Percentiles rank a stretch among this genome's conserved stretches.
Conservation (phyloP, 495 filamentous ascomycete species). For the Aspergillus campestris region DNA sequence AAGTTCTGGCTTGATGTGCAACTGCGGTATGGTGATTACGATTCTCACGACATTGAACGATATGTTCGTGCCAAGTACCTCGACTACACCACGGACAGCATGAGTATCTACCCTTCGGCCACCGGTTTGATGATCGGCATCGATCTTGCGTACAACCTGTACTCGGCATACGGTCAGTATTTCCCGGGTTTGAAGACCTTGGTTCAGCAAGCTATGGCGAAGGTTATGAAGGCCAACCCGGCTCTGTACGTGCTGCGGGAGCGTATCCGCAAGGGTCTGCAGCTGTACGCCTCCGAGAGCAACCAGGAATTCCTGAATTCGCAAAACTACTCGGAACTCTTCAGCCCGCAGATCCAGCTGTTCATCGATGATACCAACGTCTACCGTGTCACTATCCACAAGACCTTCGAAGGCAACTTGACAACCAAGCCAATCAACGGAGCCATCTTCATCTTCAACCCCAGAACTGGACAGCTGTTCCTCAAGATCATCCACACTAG, state of each 20-base stretch:
- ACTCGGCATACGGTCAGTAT: conserved; percentile 96
- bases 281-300: conserved; percentile 96
- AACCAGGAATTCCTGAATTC: conserved; percentile 99
- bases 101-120: conserved; percentile 97
- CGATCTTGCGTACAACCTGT: conserved; percentile 96
- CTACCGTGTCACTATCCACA: conserved; percentile 99
- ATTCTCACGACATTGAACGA: conserved; percentile 97
- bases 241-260: conserved; percentile 94
- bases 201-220: conserved; percentile 96
- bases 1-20: conserved; percentile 99
- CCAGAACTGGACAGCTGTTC: conserved; percentile 94
- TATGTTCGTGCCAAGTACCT: conserved; percentile 98
- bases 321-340: conserved; percentile 98
- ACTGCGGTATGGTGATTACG: conserved; percentile 96
- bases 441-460: conserved; percentile 99
- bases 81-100: conserved; percentile 97
- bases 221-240: conserved; percentile 99
- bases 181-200: conserved; percentile 98
- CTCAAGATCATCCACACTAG: conserved; percentile 99
- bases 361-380: conserved; percentile 99
- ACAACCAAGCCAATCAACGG: conserved; percentile 99
- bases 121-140: conserved; percentile 98
- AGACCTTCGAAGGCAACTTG: conserved; percentile 98
- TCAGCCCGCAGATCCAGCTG: conserved; percentile 97
- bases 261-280: conserved; percentile 97